Conservation (phyloP, 768 basidiomycete genomes). For the Botryobasidium botryosum region DNA sequence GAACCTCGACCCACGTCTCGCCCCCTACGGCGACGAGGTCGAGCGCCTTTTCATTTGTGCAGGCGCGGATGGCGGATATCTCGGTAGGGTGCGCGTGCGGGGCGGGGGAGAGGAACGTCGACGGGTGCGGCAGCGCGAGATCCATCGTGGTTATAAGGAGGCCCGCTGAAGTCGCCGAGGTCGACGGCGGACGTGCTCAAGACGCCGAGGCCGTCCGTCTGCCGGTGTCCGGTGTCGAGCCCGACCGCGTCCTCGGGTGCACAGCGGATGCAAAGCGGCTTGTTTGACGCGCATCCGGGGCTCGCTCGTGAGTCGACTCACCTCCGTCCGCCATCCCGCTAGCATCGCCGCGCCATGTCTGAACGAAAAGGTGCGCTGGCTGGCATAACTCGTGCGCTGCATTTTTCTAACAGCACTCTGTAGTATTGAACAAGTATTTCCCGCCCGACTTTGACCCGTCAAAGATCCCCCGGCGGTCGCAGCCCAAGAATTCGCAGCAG, state of each 20-base stretch:
- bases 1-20: slow-evolving; percentile 52
- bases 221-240: too few relatives aligned
- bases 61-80: slow-evolving; percentile 35
- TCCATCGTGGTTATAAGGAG: too few relatives aligned
- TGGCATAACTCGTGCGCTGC: not conserved
- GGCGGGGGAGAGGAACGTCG: not conserved
- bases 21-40: slow-evolving; percentile 63
- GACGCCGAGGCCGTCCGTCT: too few relatives aligned
- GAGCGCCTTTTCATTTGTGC: slow-evolving; percentile 40
- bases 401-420: not conserved
- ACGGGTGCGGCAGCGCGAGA: too few relatives aligned
- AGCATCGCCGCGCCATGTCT: too few relatives aligned
- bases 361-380: slow-evolving; percentile 53
- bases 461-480: slow-evolving; percentile 80
- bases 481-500: slow-evolving; percentile 89
- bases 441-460: slow-evolving; percentile 98
- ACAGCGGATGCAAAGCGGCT: too few relatives aligned
- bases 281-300: too few relatives aligned
- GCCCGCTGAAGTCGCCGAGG: too few relatives aligned
- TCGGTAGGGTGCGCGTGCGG: slow-evolving; percentile 34
- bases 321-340: too few relatives aligned
- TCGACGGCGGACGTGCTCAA: too few relatives aligned
- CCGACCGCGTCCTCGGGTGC: too few relatives aligned
- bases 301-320: too few relatives aligned
- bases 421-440: slow-evolving; percentile 89